Conservation (phyloP, 2,329 filamentous ascomycete genomes). For the Fusarium concolor region DNA sequence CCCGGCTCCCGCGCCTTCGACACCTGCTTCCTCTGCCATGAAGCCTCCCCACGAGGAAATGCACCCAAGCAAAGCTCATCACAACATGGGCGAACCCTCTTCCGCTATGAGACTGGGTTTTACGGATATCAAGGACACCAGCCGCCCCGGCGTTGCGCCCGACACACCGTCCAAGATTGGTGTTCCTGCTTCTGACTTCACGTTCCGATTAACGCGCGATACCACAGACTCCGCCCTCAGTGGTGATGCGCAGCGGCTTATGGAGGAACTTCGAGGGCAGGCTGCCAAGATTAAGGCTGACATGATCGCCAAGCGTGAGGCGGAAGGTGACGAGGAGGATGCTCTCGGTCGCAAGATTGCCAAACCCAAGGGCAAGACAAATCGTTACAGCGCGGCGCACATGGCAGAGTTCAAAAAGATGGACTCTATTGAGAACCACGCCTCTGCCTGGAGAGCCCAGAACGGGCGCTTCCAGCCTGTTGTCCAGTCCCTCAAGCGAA, state of each 20-base stretch:
- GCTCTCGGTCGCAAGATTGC: slow-evolving; percentile 76
- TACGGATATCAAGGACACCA: slow-evolving; percentile 71
- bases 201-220: slow-evolving; percentile 75
- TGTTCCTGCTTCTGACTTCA: slow-evolving; percentile 70
- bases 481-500: slow-evolving; percentile 51
- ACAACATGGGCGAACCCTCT: slow-evolving; percentile 80
- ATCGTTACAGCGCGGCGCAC: slow-evolving; percentile 86
- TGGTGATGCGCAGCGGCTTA: slow-evolving; percentile 69
- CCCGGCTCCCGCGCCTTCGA: slow-evolving; percentile 55
- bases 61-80: slow-evolving; percentile 87
- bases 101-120: slow-evolving; percentile 87
- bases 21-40: slow-evolving; percentile 74
- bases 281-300: slow-evolving; percentile 77
- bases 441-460: slow-evolving; percentile 78
- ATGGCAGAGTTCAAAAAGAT: slow-evolving; percentile 95
- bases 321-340: slow-evolving; percentile 60
- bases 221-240: slow-evolving; percentile 65
- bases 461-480: slow-evolving; percentile 65
- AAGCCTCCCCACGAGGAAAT: slow-evolving; percentile 84
- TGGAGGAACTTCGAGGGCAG: slow-evolving; percentile 77
- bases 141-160: slow-evolving; percentile 55
- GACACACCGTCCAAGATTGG: slow-evolving; percentile 73
- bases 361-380: slow-evolving; percentile 79
- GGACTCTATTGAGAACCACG: slow-evolving; percentile 92
- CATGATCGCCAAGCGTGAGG: slow-evolving; percentile 71